Evolutionary conservation across 192 early-diverging fungal species (phyloP).

Genomic region (Physocladia obscura): DNA sequence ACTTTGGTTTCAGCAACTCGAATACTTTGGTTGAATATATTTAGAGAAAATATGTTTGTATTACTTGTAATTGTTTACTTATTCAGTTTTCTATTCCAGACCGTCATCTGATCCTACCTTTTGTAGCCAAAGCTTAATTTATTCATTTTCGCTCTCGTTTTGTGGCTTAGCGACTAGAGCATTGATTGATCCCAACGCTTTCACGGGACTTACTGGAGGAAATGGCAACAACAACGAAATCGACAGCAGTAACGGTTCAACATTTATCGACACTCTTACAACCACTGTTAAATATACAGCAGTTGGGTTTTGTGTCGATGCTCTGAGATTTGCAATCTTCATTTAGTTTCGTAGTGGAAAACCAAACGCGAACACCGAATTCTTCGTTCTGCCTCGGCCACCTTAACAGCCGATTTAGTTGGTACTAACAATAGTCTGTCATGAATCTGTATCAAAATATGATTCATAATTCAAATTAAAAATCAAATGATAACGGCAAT

Average conservation of each 20-base stretch:
- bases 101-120: conserved; percentile 2
- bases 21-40: background rate
- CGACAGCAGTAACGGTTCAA: background rate
- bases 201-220: background rate
- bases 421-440: too few species aligned
- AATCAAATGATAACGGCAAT: too few species aligned
- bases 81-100: background rate
- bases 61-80: background rate
- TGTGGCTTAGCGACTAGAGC: background rate
- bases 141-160: background rate
- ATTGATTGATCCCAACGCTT: conserved; percentile 9
- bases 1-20: background rate
- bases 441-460: too few species aligned
- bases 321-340: background rate
- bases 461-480: too few species aligned
- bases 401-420: too few species aligned
- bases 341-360: background rate
- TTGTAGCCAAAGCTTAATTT: conserved; percentile 7
- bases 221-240: background rate
- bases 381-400: too few species aligned
- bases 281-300: background rate
- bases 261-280: background rate
- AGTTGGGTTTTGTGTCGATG: background rate
- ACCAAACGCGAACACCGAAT: background rate
- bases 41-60: background rate